These are phyloP conservation scores for Luzula sylvatica DNA, from an alignment of 176 grass and related monocot species.

Conservation along the genomic window DNA sequence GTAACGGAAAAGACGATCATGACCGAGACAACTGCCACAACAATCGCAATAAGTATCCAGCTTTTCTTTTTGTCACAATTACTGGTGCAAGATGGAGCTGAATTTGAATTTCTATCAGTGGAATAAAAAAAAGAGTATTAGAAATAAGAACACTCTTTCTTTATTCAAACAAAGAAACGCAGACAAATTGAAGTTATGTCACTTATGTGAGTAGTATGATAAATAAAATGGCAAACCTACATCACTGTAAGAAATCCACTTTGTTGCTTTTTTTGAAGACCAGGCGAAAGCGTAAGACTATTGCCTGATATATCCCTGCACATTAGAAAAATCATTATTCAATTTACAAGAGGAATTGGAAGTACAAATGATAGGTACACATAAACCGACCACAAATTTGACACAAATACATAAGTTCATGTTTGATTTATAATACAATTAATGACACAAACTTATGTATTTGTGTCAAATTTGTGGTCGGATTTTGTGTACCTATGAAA, in stretches of 20 bases:
- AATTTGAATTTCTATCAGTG: neutral
- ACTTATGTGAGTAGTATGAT: no score
- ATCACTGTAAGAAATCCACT: slow-evolving; percentile 26
- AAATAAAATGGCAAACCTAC: slow-evolving; percentile 20
- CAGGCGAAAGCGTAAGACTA: slow-evolving; percentile 28
- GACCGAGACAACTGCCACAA: neutral
- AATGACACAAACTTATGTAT: no score
- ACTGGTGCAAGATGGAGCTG: neutral
- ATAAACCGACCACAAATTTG: no score
- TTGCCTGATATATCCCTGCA: slow-evolving; percentile 22
- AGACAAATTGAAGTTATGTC: neutral
- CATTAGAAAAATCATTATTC: neutral
- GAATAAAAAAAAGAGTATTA: no score
- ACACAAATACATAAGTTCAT: no score
- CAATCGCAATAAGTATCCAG: neutral
- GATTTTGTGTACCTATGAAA: no score
- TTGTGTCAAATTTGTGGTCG: no score
- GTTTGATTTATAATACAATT: no score
- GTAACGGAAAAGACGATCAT: neutral
- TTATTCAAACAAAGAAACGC: neutral
- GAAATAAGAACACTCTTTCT: neutral
- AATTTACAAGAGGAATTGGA: neutral
- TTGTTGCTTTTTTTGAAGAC: slow-evolving; percentile 28
- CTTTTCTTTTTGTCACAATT: slow-evolving; percentile 6
- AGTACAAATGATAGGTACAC: no score